These are phyloP conservation scores for Monilinia aucupariae DNA, from an alignment of 2,329 filamentous ascomycete species.

Conservation along the genomic window DNA sequence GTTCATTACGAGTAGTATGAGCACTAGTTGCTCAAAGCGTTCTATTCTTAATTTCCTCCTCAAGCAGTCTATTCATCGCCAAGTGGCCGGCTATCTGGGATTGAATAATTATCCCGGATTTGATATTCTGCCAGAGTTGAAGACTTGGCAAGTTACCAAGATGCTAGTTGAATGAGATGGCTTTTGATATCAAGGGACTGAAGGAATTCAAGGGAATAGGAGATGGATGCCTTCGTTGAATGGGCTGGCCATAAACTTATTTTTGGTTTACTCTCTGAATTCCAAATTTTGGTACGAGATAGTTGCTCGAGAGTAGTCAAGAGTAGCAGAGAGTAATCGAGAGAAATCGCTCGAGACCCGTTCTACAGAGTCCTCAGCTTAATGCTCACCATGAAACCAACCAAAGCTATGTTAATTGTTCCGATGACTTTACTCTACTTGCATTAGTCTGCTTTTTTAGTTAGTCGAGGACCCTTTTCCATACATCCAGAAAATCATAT, in stretches of 20 bases:
- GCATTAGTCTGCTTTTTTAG: not conserved
- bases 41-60: not conserved
- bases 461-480: not conserved
- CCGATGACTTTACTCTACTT: not conserved
- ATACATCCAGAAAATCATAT: conserved; percentile 1
- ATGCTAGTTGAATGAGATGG: not conserved
- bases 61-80: not conserved
- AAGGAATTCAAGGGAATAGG: not conserved
- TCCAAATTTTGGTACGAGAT: not conserved
- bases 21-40: conserved; percentile 11
- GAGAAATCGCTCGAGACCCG: not conserved
- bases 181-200: not conserved
- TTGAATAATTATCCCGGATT: not conserved
- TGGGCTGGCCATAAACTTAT: no score
- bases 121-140: not conserved
- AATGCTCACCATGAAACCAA: not conserved
- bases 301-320: not conserved
- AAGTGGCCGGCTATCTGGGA: not conserved
- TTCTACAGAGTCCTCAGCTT: not conserved
- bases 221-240: not conserved
- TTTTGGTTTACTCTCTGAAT: no score
- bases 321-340: no score
- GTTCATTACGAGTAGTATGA: not conserved
- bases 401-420: not conserved
- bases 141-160: not conserved